These are phyloP conservation scores for Solanum hybrid DNA, from an alignment of 305 asterid species.

Conservation along the genomic window DNA sequence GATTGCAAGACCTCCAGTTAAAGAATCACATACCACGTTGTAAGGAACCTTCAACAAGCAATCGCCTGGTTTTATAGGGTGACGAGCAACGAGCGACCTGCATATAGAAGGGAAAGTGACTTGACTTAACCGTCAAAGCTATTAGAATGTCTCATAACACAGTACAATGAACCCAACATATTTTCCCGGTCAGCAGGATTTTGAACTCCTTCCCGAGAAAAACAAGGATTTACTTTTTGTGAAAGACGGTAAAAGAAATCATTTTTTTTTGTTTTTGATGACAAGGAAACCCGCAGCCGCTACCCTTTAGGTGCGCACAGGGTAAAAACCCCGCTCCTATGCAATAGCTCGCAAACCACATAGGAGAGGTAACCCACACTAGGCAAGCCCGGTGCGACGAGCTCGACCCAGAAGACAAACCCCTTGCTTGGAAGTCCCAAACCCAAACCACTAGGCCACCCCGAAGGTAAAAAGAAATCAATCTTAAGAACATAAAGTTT, in stretches of 20 bases:
- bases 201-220: not conserved
- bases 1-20: not conserved
- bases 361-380: no score
- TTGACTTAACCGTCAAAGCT: not conserved
- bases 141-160: not conserved
- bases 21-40: slow-evolving; percentile 24
- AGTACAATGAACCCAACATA: not conserved
- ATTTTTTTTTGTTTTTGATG: no score
- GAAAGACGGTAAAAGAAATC: not conserved
- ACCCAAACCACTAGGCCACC: no score
- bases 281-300: no score
- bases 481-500: no score
- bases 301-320: no score
- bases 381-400: no score
- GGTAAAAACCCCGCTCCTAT: no score
- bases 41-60: slow-evolving; percentile 64
- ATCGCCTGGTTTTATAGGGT: slow-evolving; percentile 44
- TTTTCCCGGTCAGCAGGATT: not conserved
- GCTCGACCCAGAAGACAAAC: no score
- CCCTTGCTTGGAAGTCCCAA: no score
- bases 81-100: slow-evolving; percentile 51
- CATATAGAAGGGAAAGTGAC: not conserved
- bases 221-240: not conserved
- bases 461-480: no score
- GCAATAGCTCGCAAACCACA: no score